Percentiles rank a stretch among this genome's conserved stretches.
These are phyloP conservation scores for Fusarium lyarnte DNA, from an alignment of 2,329 filamentous ascomycete species.

Conservation along the genomic window DNA sequence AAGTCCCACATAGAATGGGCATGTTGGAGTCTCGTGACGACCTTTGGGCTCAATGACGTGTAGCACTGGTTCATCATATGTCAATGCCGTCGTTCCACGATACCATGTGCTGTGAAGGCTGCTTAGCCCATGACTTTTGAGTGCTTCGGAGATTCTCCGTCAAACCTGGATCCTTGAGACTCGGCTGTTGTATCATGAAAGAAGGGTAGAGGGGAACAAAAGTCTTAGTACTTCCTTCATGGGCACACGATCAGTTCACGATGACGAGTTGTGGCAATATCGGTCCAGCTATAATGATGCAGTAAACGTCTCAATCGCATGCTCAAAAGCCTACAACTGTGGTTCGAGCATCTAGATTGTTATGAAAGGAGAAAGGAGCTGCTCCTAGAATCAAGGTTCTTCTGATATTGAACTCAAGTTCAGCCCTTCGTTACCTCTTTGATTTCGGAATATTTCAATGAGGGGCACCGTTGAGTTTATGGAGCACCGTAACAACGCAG, in stretches of 20 bases:
- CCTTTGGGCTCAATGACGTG: slow-evolving; percentile 8
- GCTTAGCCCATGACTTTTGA: not conserved
- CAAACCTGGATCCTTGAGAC: not conserved
- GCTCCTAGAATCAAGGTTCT: not conserved
- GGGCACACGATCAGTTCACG: not conserved
- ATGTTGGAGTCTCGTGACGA: slow-evolving; percentile 28
- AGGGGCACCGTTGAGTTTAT: slow-evolving; percentile 9
- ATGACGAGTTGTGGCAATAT: not conserved
- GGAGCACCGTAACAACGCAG: slow-evolving; percentile 4
- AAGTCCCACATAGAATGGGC: slow-evolving; percentile 29
- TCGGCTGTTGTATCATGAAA: not conserved
- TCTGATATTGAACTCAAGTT: not conserved
- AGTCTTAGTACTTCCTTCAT: not conserved
- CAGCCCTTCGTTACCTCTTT: not conserved
- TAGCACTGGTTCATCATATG: not conserved
- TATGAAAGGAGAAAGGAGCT: not conserved
- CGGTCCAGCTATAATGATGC: not conserved
- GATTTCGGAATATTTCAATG: not conserved
- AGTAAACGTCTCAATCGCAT: not conserved
- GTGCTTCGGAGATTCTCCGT: not conserved
- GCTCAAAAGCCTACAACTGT: not conserved
- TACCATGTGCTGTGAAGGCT: not conserved
- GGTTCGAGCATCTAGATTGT: not conserved
- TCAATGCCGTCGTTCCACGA: not conserved
- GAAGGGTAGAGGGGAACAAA: not conserved